Base-by-base conservation (phyloP, 2,329 filamentous ascomycete genomes). In the Ophiosphaerella korrae region DNA sequence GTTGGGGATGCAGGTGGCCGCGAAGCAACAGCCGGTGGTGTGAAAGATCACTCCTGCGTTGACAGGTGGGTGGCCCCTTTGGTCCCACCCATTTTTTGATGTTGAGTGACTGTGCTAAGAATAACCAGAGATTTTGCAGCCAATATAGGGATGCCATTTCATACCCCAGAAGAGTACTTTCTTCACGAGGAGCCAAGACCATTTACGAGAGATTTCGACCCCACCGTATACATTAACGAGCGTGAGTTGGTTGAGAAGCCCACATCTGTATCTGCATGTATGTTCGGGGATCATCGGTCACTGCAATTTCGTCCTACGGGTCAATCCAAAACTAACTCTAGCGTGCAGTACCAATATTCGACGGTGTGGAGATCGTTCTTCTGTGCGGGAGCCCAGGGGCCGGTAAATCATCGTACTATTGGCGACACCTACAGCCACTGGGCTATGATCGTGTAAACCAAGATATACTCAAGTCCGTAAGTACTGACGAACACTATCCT, bases 141-240 rank as follows among this genome's bases (percentile, higher is more conserved):
- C 54, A 97, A 99, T 66, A 76, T 92, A 11, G 90, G 90, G 3
- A 84, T 99, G 58, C 70, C 77, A 11, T 99, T 93, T 71, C 78
- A 86, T 50, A 96, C 93, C 0, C 94, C 94, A 0, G 94, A 99
- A 68, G 92, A 97, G 72, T 96, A 88, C 75, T 97, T 97, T 68
- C 82, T 93, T 1, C 81, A 82, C 1, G 83, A 90, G 61, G 66
- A 82, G 21, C 79, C 88, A 1, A 82, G 86, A 57, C 81, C 84
- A 1, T 94, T 90, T 66, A 74, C 74, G 8, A 81, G 89, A 48
- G 78, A 83, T 0, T 95, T 97, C 62, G 87, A 97, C 56, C 83
- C 92, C 14, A 75, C 75, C 1, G 71, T 78, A 3, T 67, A 61
- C 40, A 45, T 68, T 13, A 45, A 51, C 44, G 50, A 64, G 39